Evolutionary conservation across 805 yeast species (phyloP), one percentile per base, ranked within the genome.

Genomic region (Nakazawaea populi): DNA sequence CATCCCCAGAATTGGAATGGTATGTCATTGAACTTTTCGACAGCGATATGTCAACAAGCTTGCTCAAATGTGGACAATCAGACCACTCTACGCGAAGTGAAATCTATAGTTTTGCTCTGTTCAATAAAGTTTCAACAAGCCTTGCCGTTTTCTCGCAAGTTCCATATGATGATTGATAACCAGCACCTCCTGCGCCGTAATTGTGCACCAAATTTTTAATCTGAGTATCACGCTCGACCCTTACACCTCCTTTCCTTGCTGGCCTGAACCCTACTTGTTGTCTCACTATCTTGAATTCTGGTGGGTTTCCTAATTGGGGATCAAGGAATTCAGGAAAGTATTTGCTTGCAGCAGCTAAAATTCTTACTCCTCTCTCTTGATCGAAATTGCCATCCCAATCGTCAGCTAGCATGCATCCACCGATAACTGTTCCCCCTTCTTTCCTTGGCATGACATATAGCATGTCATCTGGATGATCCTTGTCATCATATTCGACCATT

Each of bases 151-250:
- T 69, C 12, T 59, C 56, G 31, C 87, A 80, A 62, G 81, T 73
- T 1, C 89, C 92, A 54, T 75, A 78, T 3, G 88, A 83, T 4
- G 85, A 75, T 68, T 88, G 95, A 64, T 79, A 86, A 0, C 94
- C 94, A 28, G 87, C 80, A 32, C 89, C 89, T 7, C 81, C 88
- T 32, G 88, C 86, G 2, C 89, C 89, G 61, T 83, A 84, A 58
- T 77, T 79, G 62, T 84, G 89, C 28, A 83, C 73, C 27, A 83
- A 63, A 18, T 52, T 55, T 1, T 58, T 59, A 5, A 54, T 55
- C 27, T 59, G 56, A 45, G 62, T 62, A 32, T 70, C 75, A 42
- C 69, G 57, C 54, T 76, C 80, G 5, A 83, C 63, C 54, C 85
- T 72, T 6, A 77, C 72, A 12, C 90, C 90, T 7, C 79, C 83